Evolutionary conservation across 208 protist species (phyloP).

Genomic region (Leishmania guyanensis): DNA sequence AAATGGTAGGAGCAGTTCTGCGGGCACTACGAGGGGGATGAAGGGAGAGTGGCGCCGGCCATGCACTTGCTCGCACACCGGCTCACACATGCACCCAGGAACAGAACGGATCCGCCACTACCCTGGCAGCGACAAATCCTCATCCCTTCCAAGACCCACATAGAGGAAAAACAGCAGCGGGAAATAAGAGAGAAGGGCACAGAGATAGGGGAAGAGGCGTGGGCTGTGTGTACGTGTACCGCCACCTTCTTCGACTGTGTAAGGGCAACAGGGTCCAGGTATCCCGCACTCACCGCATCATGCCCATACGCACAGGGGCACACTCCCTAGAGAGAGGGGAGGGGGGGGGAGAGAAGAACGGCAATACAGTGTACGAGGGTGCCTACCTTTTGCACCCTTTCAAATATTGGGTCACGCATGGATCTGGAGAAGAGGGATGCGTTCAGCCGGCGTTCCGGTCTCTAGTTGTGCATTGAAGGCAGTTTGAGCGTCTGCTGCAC

Average conservation of each 20-base stretch:
- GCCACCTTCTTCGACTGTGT: not conserved
- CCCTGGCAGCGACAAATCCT: not conserved
- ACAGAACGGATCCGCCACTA: not conserved
- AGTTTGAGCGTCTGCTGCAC: slow-evolving; percentile 12
- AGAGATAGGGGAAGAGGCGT: not conserved
- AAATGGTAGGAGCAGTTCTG: no score
- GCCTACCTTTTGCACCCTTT: not conserved
- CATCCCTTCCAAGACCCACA: no score
- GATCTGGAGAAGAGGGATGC: slow-evolving; percentile 13
- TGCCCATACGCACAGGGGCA: not conserved
- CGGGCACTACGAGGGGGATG: not conserved
- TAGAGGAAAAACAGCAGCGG: not conserved
- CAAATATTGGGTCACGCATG: not conserved
- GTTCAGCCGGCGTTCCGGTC: slow-evolving; percentile 21
- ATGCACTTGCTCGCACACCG: no score
- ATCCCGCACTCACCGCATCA: not conserved
- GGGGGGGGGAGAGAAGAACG: not conserved
- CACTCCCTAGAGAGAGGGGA: not conserved
- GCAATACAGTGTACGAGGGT: not conserved
- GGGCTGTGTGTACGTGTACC: not conserved
- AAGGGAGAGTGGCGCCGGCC: not conserved
- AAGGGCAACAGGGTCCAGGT: no score
- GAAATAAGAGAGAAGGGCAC: not conserved
- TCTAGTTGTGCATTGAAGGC: slow-evolving; percentile 9
- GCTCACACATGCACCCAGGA: no score